Base-by-base conservation (phyloP, 306 rosid genomes). In the Ochetophila trinervis region DNA sequence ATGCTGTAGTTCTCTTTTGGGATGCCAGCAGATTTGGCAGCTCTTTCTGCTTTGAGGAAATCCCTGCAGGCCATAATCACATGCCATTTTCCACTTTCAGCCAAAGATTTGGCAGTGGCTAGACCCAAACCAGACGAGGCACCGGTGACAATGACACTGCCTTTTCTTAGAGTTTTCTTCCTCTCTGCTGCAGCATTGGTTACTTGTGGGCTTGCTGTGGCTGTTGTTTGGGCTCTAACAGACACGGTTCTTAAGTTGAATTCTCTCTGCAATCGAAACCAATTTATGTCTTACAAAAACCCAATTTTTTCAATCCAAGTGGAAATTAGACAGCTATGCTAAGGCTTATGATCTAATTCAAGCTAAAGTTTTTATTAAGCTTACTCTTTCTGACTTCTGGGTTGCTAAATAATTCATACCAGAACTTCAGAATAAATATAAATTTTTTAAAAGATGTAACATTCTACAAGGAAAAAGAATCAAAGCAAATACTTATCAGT, bases 31-130 rank as follows among this genome's bases (percentile, higher is more conserved):
- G 95, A 73, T 71, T 94, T 94, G 32, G 97, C 99, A 47, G 97
- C 99, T 80, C 95, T 90, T 72, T 92, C 88, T 45, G 97, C 79
- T 81, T 94, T 94, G 74, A 94, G 99, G 84, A 79, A 94, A 76
- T 94, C 97, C 85, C 99, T 90, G 85, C 99, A 94, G 21, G 99
- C 99, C 99, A 94, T 88, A 70, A 86, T 88, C 7, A 94, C 82
- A 64, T 94, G 90, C 99, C 99, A 94, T 76, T 94, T 90, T 60
- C 99, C 97, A 1, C 96, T 86, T 71, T 94, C 97, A 17, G 97
- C 99, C 71, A 94, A 76, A 52, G 96, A 87, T 87, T 90, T 94
- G 40, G 99, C 99, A 54, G 97, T 88, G 56, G 99, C 99, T 1
- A 90, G 80, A 73, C 99, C 97, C 34, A 94, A 76, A 23, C 99